Conservation (phyloP, 179 eudicot genomes). For the Gypsophila paniculata region DNA sequence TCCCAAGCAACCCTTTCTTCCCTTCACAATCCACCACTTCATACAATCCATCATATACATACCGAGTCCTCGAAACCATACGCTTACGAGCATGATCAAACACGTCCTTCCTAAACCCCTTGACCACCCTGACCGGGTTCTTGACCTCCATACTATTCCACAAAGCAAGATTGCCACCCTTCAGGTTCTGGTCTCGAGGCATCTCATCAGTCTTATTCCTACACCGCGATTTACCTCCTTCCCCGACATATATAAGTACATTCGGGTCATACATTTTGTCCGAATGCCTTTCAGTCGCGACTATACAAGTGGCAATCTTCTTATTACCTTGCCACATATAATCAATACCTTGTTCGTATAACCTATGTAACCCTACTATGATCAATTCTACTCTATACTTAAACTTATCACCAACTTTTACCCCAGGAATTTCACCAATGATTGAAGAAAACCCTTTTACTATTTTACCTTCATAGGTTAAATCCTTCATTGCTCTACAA, state of each 20-base stretch:
- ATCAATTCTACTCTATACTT: slow-evolving; percentile 31
- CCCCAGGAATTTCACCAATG: slow-evolving; percentile 39
- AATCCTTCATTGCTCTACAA: slow-evolving; percentile 14
- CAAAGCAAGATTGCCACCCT: slow-evolving; percentile 36
- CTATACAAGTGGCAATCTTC: slow-evolving; percentile 35
- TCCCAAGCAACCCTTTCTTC: slow-evolving; percentile 26
- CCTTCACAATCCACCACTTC: slow-evolving; percentile 23
- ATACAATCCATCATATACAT: slow-evolving; percentile 38
- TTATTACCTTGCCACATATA: slow-evolving; percentile 7
- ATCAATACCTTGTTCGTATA: slow-evolving; percentile 36
- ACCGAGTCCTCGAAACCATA: slow-evolving; percentile 11
- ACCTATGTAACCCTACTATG: slow-evolving; percentile 25
- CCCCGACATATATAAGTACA: slow-evolving; percentile 32
- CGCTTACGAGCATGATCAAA: background rate
- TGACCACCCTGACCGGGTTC: slow-evolving; percentile 32
- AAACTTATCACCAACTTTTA: slow-evolving; percentile 41
- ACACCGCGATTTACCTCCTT: slow-evolving; percentile 29
- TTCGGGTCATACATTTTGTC: slow-evolving; percentile 21
- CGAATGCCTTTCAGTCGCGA: slow-evolving; percentile 27
- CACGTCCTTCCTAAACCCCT: slow-evolving; percentile 18
- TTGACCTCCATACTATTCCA: slow-evolving; percentile 33
- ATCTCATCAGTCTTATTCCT: background rate
- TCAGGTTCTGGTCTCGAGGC: slow-evolving; percentile 33
- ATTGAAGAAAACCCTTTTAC: background rate
- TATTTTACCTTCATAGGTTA: slow-evolving; percentile 19